These are phyloP conservation scores for Colletotrichum neosansevieriae DNA, from an alignment of 2,329 filamentous ascomycete species.

Conservation along the genomic window DNA sequence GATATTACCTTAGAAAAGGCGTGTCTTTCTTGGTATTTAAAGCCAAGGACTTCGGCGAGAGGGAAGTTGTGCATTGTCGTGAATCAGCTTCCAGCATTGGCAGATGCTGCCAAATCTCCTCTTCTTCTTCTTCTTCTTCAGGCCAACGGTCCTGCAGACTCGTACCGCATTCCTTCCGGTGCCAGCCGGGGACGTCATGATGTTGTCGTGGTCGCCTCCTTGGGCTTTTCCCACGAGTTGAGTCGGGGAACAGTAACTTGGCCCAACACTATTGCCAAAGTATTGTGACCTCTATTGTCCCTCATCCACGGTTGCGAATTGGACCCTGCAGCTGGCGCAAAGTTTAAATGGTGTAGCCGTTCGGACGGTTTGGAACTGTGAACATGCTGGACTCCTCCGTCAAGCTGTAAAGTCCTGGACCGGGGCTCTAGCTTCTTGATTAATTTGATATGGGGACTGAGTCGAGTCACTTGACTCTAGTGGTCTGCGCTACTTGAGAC, in stretches of 20 bases:
- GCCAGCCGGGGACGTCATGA: slow-evolving; percentile 24
- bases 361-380: slow-evolving; percentile 21
- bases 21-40: neutral
- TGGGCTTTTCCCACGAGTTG: neutral
- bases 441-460: slow-evolving; percentile 14
- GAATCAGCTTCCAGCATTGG: too few species aligned
- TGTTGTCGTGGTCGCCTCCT: neutral
- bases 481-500: slow-evolving; percentile 4
- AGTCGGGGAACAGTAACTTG: neutral
- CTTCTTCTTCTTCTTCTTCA: too few species aligned
- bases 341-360: slow-evolving; percentile 33
- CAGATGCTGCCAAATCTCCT: too few species aligned
- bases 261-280: neutral
- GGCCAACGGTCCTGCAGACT: slow-evolving; percentile 3
- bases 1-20: neutral
- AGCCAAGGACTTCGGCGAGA: neutral
- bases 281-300: slow-evolving; percentile 7
- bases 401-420: neutral
- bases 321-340: slow-evolving; percentile 37
- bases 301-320: slow-evolving; percentile 15
- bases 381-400: slow-evolving; percentile 14
- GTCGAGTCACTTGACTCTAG: slow-evolving; percentile 30
- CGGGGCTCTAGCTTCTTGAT: slow-evolving; percentile 17
- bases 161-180: slow-evolving; percentile 12
- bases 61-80: neutral